Evolutionary conservation across 23 red algal genomes (phyloP), one percentile per base, ranked within the genome.

Genomic region (Gracilariopsis chorda): DNA sequence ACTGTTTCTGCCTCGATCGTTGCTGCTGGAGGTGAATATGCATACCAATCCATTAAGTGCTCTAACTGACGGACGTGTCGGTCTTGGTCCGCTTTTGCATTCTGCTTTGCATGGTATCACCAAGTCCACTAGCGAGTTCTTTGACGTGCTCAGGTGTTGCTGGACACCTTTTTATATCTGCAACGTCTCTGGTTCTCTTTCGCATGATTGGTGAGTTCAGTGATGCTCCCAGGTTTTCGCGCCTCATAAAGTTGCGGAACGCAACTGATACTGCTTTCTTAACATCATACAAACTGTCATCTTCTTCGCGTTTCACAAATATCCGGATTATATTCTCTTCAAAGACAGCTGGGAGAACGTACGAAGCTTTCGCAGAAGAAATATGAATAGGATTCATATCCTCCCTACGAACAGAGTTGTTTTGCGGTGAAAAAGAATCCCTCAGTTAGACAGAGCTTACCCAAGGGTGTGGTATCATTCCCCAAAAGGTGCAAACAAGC

Each of bases 301-400:
- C 58, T 61, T 58, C 77, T 47, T 92, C 89, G 20, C 89, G 77
- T 46, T 51, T 83, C 20, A 84, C 89, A 77, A 64, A 92, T 12
- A 92, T 62, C 0, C 89, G 89, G 28, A 84, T 62, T 46, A 92
- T 84, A 35, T 60, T 77, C 64, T 92, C 89, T 48, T 92, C 49
- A 43, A 83, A 92, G 13, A 52, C 48, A 19, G 51, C 72, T 24
- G 85, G 85, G 40, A 89, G 48, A 42, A 89, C 69, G 53, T 78
- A 89, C 56, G 85, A 89, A 51, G 57, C 85, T 48, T 89, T 77
- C 8, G 68, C 85, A 77, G 49, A 57, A 42, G 85, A 78, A 46
- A 89, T 77, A 47, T 78, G 72, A 21, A 11, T 61, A 20, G 85
- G 85, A 21, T 59, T 64, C 35, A 41, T 61, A 57, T 89, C 85